Evolutionary conservation across 345 rosid species (phyloP).

Genomic region (Citrus unshiu): DNA sequence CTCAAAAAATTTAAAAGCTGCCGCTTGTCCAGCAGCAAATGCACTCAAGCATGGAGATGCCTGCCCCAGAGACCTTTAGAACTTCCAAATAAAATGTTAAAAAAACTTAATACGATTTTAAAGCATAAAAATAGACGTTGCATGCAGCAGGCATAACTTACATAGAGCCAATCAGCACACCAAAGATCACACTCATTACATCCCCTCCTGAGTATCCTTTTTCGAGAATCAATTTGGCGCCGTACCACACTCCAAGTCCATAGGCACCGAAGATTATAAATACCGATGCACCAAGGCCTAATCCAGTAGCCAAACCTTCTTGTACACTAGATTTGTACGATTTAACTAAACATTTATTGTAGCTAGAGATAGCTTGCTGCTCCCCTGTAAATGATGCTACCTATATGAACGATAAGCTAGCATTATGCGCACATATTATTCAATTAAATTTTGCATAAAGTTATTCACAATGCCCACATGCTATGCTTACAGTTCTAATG

Average conservation of each 20-base stretch:
- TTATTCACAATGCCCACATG: background rate
- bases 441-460: background rate
- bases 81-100: background rate
- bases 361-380: constrained; percentile 43
- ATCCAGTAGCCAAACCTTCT: constrained; percentile 58
- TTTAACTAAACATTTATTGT: constrained; percentile 43
- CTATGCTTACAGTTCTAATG: constrained; percentile 55
- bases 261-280: constrained; percentile 42
- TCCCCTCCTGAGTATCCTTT: constrained; percentile 59
- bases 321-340: constrained; percentile 49
- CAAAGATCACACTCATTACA: constrained; percentile 49
- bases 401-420: constrained; percentile 18
- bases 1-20: constrained; percentile 64
- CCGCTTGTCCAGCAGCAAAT: constrained; percentile 65
- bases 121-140: background rate
- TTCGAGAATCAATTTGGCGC: constrained; percentile 54
- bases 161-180: constrained; percentile 57
- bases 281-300: constrained; percentile 42
- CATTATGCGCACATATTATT: background rate
- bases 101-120: background rate
- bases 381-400: constrained; percentile 73
- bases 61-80: constrained; percentile 63
- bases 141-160: constrained; percentile 22
- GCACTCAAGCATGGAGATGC: constrained; percentile 52
- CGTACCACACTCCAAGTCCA: constrained; percentile 60